A percentile compares a stretch with the other conserved stretches of the same genome.
phyloP scores from a whole-genome alignment of 1,284 basidiomycete genomes.

The Porodaedalea pini region DNA sequence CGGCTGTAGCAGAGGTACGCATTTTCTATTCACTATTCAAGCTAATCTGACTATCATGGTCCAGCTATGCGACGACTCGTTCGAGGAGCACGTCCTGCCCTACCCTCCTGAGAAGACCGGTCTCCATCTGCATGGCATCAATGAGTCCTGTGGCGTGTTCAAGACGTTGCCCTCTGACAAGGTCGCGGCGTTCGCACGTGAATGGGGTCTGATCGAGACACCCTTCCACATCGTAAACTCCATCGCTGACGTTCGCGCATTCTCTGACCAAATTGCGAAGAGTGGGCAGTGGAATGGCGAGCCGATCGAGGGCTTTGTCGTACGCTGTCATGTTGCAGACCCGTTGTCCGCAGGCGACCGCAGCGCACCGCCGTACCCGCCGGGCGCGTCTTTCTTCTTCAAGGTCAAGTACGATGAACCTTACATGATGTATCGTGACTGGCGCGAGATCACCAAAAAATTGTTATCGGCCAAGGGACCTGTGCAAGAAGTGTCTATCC shows the following conservation, averaged over 20 bases:
- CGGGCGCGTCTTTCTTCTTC: slow-evolving; percentile 93
- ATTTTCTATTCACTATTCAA: neutral
- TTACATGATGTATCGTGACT: slow-evolving; percentile 97
- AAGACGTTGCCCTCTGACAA: slow-evolving; percentile 64
- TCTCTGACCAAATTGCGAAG: slow-evolving; percentile 68
- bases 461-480: slow-evolving; percentile 49
- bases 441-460: slow-evolving; percentile 89
- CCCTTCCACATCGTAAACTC: slow-evolving; percentile 56
- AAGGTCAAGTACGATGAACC: slow-evolving; percentile 99
- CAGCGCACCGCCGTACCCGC: slow-evolving; percentile 54
- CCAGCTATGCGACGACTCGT: slow-evolving; percentile 94
- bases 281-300: slow-evolving; percentile 81
- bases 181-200: slow-evolving; percentile 79
- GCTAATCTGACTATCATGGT: neutral
- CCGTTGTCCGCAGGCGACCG: slow-evolving; percentile 35
- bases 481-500: slow-evolving; percentile 37
- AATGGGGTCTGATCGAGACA: slow-evolving; percentile 93
- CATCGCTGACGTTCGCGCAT: slow-evolving; percentile 67
- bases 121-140: slow-evolving; percentile 92
- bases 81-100: slow-evolving; percentile 95
- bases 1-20: slow-evolving; percentile 85
- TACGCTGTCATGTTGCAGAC: slow-evolving; percentile 66
- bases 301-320: slow-evolving; percentile 94
- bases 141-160: slow-evolving; percentile 71
- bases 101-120: slow-evolving; percentile 84